Base-by-base conservation (phyloP, 148 eudicot genomes). In the Gaultheria prostrata region DNA sequence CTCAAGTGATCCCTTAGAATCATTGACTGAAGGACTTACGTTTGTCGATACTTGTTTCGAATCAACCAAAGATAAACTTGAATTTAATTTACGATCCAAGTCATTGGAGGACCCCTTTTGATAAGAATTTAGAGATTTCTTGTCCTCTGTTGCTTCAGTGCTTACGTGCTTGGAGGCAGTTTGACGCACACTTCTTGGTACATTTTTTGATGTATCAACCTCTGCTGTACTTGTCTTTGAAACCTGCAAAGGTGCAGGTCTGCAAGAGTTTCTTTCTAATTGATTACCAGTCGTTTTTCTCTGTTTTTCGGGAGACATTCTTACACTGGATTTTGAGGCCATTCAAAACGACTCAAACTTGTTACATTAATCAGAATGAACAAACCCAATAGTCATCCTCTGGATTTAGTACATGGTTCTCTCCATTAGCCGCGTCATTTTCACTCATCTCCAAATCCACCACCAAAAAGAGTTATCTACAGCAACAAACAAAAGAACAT, bases 241-340 rank as follows among this genome's bases (percentile, higher is more conserved):
- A 50, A 82, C 82, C 57, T 84, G 86, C 46, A 72, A 56, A 76
- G 88, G 83, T 75, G 85, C 32, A 9, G 85, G 87, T 53, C 84
- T 85, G n/a, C 80, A 76, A n/a, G 83, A 79, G 77, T 71, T 85
- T 54, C 85, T 87, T 86, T 90, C 89, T 59, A 79, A 33, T 79
- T 83, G 88, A 78, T 84, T 72, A 82, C 82, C 84, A 13, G 71
- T 61, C 3, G n/a, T 76, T 85, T 85, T 90, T 76, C 86, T 79
- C 43, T 51, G 74, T 54, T 85, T 86, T 51, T 89, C 90, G 2
- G 91, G 90, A 33, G 93, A 84, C 75, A 86, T 73, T 85, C 86
- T 87, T 72, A 33, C 71, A 82, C 86, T 69, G 59, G 91, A 80
- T 76, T 90, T 91, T 10, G 92, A 87, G 78, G 94, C 91, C 94